Evolutionary conservation across 2,329 filamentous ascomycete species (phyloP), one percentile per base, ranked within the genome.

Genomic region (Aspergillus pseudoterreus): DNA sequence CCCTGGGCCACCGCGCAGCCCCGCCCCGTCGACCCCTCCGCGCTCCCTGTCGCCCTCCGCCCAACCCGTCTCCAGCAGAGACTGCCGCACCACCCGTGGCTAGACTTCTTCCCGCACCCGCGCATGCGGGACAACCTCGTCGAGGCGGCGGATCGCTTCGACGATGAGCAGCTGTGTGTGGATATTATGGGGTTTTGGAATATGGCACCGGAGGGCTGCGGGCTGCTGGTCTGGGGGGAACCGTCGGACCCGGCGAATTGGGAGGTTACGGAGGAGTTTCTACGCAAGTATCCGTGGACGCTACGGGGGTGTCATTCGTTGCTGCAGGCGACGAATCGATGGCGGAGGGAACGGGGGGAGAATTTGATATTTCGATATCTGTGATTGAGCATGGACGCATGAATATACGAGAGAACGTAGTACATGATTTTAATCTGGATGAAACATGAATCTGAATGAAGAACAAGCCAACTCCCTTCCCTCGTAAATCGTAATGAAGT

Each of bases 171-270:
- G 35, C 54, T 75, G 1, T 75, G 73, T 46, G 24, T 57, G 6
- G 74, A 75, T 45, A 59, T 75, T 10, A 63, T 71, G 50, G 68
- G 69, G n/a, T 67, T 67, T 44, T 66, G 65, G 64, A 53, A 59
- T 21, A 44, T 45, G 12, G 36, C 56, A 0, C 49, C 44, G 1
- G 53, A 53, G n/a, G 56, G 56, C 45, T 62, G 68, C 15, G 69
- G 65, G 1, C 38, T 81, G 3, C 63, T 80, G 9, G 73, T 80
- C 2, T 81, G 78, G 79, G 75, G 76, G 0, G 73, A 78, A 9
- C 68, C 78, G 0, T 75, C 71, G 63, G 70, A 79, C 41, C 50
- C 65, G 3, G 56, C 54, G 0, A 74, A 69, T 10, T 82, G 79
- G 79, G 79, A 81, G 55, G 65, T 75, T 1, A 78, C 71, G 1